These are phyloP conservation scores for Aspergillus panamensis DNA, from an alignment of 495 filamentous ascomycete species.

Conservation along the genomic window DNA sequence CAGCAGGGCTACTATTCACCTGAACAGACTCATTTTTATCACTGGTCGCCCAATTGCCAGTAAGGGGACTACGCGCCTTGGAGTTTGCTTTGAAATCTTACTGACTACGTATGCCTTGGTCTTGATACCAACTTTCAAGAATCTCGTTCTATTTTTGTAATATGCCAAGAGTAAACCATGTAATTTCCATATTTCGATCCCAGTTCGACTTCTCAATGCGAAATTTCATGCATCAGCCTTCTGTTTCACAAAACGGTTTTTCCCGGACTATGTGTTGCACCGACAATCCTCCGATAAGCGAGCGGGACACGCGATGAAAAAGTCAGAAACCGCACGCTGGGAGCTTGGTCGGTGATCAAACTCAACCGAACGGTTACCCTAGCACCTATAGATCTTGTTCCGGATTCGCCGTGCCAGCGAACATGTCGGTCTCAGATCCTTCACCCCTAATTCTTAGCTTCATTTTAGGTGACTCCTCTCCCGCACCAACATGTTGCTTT, in stretches of 20 bases:
- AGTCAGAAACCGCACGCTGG: conserved; percentile 6
- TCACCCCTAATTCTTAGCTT: no score
- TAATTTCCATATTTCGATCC: background rate
- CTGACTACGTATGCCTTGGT: background rate
- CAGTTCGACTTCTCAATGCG: conserved; percentile 11
- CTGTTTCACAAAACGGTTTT: conserved; percentile 29
- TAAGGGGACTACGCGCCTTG: conserved; percentile 8
- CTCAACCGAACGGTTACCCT: background rate
- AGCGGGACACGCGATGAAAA: conserved; percentile 1
- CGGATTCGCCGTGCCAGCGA: no score
- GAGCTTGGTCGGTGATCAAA: background rate
- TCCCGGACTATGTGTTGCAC: conserved; percentile 24
- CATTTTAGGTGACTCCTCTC: no score
- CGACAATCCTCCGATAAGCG: conserved; percentile 27
- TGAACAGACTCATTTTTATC: conserved; percentile 13
- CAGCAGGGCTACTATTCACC: conserved; percentile 4
- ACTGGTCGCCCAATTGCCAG: conserved; percentile 3
- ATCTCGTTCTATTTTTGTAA: conserved; percentile 6
- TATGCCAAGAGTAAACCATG: background rate
- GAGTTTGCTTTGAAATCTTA: background rate
- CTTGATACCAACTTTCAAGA: background rate
- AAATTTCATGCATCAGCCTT: conserved; percentile 23
- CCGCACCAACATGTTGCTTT: no score
- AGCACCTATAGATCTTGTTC: no score
- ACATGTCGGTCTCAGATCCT: no score